These are phyloP conservation scores for Suillus clintonianus DNA, from an alignment of 768 basidiomycete species.

Conservation along the genomic window DNA sequence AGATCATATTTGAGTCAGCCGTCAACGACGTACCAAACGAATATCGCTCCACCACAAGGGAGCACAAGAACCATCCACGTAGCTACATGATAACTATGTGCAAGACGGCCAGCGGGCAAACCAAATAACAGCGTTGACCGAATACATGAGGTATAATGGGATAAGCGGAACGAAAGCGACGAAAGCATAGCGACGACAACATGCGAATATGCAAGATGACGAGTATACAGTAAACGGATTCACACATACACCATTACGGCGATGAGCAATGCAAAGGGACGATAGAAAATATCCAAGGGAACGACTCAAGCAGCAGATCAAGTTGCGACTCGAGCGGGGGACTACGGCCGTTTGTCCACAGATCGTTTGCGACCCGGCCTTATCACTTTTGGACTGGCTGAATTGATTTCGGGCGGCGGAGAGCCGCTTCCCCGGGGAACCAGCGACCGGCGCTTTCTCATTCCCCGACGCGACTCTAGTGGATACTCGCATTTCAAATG, in stretches of 20 bases:
- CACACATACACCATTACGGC: conserved; percentile 3
- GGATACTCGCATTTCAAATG: conserved; percentile 74
- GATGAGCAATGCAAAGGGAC: background rate
- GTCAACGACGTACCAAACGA: background rate
- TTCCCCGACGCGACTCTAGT: conserved; percentile 66
- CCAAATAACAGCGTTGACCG: conserved; percentile 10
- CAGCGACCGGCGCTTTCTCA: conserved; percentile 48
- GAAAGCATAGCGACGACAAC: conserved; percentile 20
- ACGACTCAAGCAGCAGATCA: background rate
- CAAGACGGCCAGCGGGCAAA: conserved; percentile 26
- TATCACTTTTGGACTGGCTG: conserved; percentile 25
- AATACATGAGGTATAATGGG: conserved; percentile 34
- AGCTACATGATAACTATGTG: conserved; percentile 21
- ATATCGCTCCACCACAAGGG: background rate
- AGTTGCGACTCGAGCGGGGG: background rate
- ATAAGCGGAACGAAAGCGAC: conserved; percentile 16
- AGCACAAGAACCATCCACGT: background rate
- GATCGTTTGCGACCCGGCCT: conserved; percentile 31
- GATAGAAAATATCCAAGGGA: background rate
- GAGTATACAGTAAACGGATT: conserved; percentile 4
- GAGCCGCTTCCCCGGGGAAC: conserved; percentile 29
- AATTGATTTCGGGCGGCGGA: conserved; percentile 23
- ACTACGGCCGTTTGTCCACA: conserved; percentile 23
- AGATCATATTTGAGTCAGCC: background rate
- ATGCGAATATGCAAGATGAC: conserved; percentile 16